Conservation (phyloP, 2,329 filamentous ascomycete genomes). For the Aureobasidium zeae region DNA sequence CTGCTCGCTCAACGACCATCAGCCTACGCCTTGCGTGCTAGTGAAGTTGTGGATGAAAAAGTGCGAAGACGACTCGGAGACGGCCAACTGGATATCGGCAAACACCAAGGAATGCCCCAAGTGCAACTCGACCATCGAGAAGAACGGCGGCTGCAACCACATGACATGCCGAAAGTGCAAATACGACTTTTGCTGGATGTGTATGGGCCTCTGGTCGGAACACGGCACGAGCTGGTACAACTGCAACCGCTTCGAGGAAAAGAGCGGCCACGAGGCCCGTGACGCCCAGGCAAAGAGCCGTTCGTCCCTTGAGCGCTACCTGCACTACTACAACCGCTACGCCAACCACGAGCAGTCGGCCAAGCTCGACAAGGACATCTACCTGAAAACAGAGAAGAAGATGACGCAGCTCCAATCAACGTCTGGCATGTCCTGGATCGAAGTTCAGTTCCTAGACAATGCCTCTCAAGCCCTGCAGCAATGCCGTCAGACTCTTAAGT, state of each 20-base stretch:
- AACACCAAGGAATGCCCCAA: constrained; percentile 98
- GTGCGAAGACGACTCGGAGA: constrained; percentile 95
- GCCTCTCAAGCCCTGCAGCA: constrained; percentile 90
- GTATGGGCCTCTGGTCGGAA: constrained; percentile 97
- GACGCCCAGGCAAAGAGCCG: constrained; percentile 87
- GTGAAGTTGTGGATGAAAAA: constrained; percentile 97
- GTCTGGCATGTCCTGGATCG: constrained; percentile 97
- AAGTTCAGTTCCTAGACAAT: constrained; percentile 91
- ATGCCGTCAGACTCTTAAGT: constrained; percentile 96
- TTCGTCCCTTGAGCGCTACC: constrained; percentile 85
- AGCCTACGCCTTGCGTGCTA: constrained; percentile 80
- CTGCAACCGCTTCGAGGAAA: constrained; percentile 95
- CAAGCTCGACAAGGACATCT: constrained; percentile 91
- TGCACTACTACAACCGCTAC: constrained; percentile 98
- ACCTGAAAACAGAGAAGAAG: constrained; percentile 94
- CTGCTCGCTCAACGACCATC: constrained; percentile 80
- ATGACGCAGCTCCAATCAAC: constrained; percentile 93
- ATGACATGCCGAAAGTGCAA: constrained; percentile 97
- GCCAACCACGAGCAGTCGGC: constrained; percentile 98
- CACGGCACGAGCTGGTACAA: constrained; percentile 99
- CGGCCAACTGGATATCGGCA: constrained; percentile 97
- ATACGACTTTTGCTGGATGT: constrained; percentile 99
- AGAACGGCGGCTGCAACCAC: constrained; percentile 96
- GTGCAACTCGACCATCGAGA: constrained; percentile 95
- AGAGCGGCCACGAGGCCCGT: constrained; percentile 80